Percentiles rank a stretch among this genome's conserved stretches.
Conservation (phyloP, 208 protist genomes). For the Crithidia thermophila region DNA sequence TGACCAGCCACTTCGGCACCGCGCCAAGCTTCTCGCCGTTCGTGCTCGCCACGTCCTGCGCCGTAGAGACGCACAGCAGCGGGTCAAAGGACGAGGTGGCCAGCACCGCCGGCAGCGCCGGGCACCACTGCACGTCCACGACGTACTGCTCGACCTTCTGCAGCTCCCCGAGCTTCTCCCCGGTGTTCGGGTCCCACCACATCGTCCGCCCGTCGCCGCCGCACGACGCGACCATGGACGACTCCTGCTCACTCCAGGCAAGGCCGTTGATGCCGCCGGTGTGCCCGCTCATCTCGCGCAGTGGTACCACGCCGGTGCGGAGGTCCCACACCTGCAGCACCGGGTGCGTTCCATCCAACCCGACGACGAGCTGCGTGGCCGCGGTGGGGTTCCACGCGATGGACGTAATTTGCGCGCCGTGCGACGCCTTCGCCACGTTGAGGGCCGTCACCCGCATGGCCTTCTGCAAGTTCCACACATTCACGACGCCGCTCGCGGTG, state of each 20-base stretch:
- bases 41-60: slow-evolving; percentile 35
- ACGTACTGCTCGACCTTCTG: slow-evolving; percentile 83
- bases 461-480: slow-evolving; percentile 96
- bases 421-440: slow-evolving; percentile 71
- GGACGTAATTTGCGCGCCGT: slow-evolving; percentile 58
- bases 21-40: slow-evolving; percentile 24
- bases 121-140: slow-evolving; percentile 96
- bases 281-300: slow-evolving; percentile 83
- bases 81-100: slow-evolving; percentile 91
- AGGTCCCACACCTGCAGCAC: slow-evolving; percentile 98
- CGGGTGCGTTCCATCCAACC: slow-evolving; percentile 89
- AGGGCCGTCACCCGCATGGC: slow-evolving; percentile 89
- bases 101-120: slow-evolving; percentile 83
- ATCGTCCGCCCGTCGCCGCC: slow-evolving; percentile 95
- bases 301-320: slow-evolving; percentile 90
- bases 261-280: slow-evolving; percentile 90
- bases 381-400: slow-evolving; percentile 96
- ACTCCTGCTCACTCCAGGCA: slow-evolving; percentile 94
- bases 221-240: slow-evolving; percentile 89
- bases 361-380: slow-evolving; percentile 93
- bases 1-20: slow-evolving; percentile 60
- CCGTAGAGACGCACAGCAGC: slow-evolving; percentile 70
- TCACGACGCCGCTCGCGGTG: slow-evolving; percentile 81
- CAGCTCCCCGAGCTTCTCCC: slow-evolving; percentile 70
- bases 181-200: slow-evolving; percentile 94